Evolutionary conservation across 768 basidiomycete species (phyloP), one percentile per base, ranked within the genome.

Genomic region (Tricholoma furcatifolium): DNA sequence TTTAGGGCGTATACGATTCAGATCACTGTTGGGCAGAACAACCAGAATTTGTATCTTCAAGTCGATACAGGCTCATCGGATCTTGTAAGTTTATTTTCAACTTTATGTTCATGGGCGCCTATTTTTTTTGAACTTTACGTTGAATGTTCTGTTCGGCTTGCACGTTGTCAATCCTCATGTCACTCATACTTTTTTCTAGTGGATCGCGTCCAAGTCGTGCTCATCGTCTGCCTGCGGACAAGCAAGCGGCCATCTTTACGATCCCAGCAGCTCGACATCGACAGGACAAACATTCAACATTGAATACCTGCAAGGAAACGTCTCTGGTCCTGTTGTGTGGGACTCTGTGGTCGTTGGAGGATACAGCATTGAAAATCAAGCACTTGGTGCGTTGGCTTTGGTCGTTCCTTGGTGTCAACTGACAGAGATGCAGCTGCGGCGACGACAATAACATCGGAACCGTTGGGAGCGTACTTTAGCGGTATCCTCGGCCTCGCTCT

Each of bases 1-100:
- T 31, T 9, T 60, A 91, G 88, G 23, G 75, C 80, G 4, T 91
- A 91, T 63, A 83, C 83, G 2, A 66, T 88, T n/a, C 74, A 82
- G 3, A 70, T 87, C 4, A 67, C 62, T 17, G 71, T 89, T 20
- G 88, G 89, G 10, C 48, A 65, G 6, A 67, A 63, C 8, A 62
- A 62, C 30, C 78, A 86, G 50, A 76, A 74, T 20, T 67, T 87
- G 20, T 82, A 79, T 6, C 68, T 91, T 2, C 88, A 91, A 62
- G 78, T 92, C 34, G 90, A 93, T 60, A 89, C 87, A 0, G 91
- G 91, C 24, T 91, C 91, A 0, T 88, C 88, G 0, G 90, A 93
- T 69, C 73, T 90, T 21, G 88, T 90, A 53, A 60, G 81, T 72
- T 35, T 50, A 21, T 20, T 42, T 51, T 30, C 30, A 11, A n/a